phyloP scores from a whole-genome alignment of 2,329 filamentous ascomycete species.

The Beauveria bassiana region DNA sequence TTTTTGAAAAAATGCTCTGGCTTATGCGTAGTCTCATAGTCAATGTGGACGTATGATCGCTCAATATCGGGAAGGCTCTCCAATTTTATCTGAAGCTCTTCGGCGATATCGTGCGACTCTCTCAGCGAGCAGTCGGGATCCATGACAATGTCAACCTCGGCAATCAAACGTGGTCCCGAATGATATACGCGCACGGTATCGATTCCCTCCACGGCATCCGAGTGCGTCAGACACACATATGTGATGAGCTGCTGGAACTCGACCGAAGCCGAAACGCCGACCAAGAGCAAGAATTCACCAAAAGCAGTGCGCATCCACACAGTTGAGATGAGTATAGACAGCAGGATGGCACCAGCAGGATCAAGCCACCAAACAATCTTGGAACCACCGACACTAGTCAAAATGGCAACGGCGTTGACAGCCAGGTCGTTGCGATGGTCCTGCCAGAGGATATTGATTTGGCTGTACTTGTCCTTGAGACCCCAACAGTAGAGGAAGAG shows the following conservation, averaged over 20 bases:
- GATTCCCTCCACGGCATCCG: conserved; percentile 70
- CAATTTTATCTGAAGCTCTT: conserved; percentile 88
- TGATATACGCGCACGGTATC: conserved; percentile 95
- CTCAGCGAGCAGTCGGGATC: conserved; percentile 62
- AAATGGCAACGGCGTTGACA: conserved; percentile 87
- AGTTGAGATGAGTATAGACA: conserved; percentile 68
- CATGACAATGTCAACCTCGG: conserved; percentile 97
- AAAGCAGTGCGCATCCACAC: conserved; percentile 85
- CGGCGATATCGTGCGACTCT: conserved; percentile 85
- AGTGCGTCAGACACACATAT: conserved; percentile 85
- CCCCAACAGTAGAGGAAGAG: conserved; percentile 92
- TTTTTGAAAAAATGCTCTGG: conserved; percentile 69
- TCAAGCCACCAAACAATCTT: conserved; percentile 95
- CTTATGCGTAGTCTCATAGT: conserved; percentile 94
- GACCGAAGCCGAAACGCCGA: conserved; percentile 80
- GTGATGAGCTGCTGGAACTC: conserved; percentile 89
- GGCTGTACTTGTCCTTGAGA: conserved; percentile 81
- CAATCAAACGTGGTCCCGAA: conserved; percentile 78
- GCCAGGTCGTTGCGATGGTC: conserved; percentile 97
- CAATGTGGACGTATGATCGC: conserved; percentile 91
- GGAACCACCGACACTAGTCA: conserved; percentile 84
- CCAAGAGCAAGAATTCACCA: conserved; percentile 80
- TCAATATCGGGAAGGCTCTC: conserved; percentile 89
- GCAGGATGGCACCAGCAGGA: conserved; percentile 77
- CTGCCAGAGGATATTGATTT: conserved; percentile 89